These are phyloP conservation scores for Pleodorina starrii DNA, from an alignment of 139 green algal species.

Conservation along the genomic window DNA sequence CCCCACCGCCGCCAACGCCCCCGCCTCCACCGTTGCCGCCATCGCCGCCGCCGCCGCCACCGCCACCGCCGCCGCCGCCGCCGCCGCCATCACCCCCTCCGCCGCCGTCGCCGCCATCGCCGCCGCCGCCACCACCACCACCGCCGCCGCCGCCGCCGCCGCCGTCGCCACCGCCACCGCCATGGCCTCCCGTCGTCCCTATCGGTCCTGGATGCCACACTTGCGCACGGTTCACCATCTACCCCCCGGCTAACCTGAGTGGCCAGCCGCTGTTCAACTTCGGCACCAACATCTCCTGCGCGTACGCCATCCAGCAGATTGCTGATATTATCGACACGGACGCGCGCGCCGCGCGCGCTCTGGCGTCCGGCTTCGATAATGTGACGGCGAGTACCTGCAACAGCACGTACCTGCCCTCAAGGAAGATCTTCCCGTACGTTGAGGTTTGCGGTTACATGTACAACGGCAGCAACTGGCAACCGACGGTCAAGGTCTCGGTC, in stretches of 20 bases:
- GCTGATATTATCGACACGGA: background rate
- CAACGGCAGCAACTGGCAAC: background rate
- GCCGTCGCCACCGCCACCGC: background rate
- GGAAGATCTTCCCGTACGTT: background rate
- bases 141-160: background rate
- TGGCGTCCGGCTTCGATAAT: background rate
- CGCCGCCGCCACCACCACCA: background rate
- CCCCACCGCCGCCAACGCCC: background rate
- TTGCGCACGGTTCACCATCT: background rate
- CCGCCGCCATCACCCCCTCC: background rate
- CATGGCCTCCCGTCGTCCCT: background rate
- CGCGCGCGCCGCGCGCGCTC: background rate
- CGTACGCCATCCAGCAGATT: background rate
- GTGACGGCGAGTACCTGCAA: background rate
- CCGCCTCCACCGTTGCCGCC: background rate
- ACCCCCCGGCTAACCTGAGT: background rate
- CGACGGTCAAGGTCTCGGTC: background rate
- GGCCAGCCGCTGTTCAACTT: slow-evolving; percentile 4
- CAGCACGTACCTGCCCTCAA: background rate
- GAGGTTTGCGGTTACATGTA: slow-evolving; percentile 4
- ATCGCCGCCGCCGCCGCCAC: background rate
- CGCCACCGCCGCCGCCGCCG: background rate
- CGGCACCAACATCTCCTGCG: background rate
- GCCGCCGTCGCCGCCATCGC: background rate
- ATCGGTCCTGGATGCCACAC: background rate